Conservation (phyloP, 139 green algal genomes). For the Chlorella sp. region DNA sequence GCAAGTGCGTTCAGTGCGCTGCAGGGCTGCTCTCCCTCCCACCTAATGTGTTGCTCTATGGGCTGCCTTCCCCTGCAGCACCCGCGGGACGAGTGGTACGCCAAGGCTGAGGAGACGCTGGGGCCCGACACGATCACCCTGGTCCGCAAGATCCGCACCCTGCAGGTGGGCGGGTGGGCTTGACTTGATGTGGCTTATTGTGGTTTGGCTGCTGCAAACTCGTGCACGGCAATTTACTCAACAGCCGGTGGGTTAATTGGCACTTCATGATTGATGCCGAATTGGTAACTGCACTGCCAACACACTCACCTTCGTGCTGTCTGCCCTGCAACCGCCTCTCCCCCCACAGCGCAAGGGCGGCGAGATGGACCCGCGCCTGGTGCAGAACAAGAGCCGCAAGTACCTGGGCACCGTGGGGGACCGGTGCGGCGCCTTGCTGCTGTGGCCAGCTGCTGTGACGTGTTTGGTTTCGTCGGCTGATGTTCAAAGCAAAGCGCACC, state of each 20-base stretch:
- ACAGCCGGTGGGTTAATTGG: too few species aligned
- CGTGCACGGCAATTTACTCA: too few species aligned
- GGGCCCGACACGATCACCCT: constrained; percentile 40
- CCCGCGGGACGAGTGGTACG: background rate
- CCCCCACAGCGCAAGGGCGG: constrained; percentile 39
- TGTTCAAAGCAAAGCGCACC: too few species aligned
- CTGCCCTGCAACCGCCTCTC: too few species aligned
- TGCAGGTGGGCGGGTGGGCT: constrained; percentile 34
- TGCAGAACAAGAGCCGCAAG: constrained; percentile 66
- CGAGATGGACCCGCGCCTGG: constrained; percentile 49
- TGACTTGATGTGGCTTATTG: too few species aligned
- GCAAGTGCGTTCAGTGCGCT: too few species aligned
- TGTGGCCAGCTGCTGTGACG: background rate
- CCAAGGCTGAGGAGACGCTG: constrained; percentile 34
- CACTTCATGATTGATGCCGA: too few species aligned
- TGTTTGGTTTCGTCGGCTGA: background rate
- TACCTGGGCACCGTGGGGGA: constrained; percentile 59
- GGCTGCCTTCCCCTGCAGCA: background rate
- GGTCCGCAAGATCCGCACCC: constrained; percentile 66
- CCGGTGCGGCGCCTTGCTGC: background rate
- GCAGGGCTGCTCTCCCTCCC: too few species aligned
- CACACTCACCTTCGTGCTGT: background rate
- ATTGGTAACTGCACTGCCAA: too few species aligned
- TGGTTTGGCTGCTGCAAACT: too few species aligned
- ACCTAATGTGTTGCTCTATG: too few species aligned